Conservation (phyloP, 2,329 filamentous ascomycete species). For the Periconia sp. region DNA sequence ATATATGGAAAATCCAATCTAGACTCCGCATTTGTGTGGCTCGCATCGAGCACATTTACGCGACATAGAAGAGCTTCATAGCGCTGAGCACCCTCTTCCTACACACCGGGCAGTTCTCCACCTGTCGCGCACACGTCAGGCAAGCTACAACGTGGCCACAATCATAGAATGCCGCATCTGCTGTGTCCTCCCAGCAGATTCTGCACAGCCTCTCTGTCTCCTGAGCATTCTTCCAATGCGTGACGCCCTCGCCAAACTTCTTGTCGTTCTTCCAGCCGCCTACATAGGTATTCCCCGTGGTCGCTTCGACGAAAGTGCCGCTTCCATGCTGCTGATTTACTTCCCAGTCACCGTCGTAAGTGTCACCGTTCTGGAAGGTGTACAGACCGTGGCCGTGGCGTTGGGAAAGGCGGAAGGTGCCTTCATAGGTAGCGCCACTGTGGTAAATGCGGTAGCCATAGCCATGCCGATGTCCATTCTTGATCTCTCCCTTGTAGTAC, state of each 20-base stretch:
- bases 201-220: constrained; percentile 65
- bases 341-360: constrained; percentile 62
- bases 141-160: constrained; percentile 70
- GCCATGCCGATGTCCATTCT: constrained; percentile 59
- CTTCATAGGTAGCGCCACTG: constrained; percentile 62
- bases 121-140: constrained; percentile 62
- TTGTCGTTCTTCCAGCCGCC: constrained; percentile 67
- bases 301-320: constrained; percentile 61
- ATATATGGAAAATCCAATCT: too few relatives aligned
- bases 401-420: constrained; percentile 59
- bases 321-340: constrained; percentile 70
- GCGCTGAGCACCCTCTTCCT: constrained; percentile 62
- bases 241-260: constrained; percentile 66
- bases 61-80: constrained; percentile 61
- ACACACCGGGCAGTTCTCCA: constrained; percentile 67
- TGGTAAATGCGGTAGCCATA: constrained; percentile 60
- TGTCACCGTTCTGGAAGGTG: constrained; percentile 69
- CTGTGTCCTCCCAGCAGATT: constrained; percentile 67
- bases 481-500: constrained; percentile 60
- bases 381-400: constrained; percentile 64
- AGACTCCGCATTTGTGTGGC: too few relatives aligned
- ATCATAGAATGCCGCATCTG: constrained; percentile 66
- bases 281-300: constrained; percentile 65
- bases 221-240: constrained; percentile 66
- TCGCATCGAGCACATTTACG: too few relatives aligned